Base-by-base conservation (phyloP, 2,329 filamentous ascomycete genomes). In the Akanthomyces lecanii region DNA sequence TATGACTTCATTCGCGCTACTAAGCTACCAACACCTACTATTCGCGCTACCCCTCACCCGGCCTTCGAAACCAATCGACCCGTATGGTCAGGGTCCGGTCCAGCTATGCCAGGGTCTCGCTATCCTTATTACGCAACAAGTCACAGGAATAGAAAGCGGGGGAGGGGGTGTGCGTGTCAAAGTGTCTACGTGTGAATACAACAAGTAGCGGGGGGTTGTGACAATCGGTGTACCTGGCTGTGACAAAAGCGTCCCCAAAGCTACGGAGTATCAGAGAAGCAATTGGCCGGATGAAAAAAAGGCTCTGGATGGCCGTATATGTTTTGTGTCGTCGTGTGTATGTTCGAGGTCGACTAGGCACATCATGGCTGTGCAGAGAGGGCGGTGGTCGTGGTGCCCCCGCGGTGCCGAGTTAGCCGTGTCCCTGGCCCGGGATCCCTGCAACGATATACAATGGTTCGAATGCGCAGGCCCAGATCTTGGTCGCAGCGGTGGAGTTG, bases 321-420 rank as follows among this genome's bases (percentile, higher is more conserved):
- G 28, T 30, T 36, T 36, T 8, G 38, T 40, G 10, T 40, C 38
- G 38, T 16, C 4, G 38, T 16, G 12, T 40, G 38, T 40, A 40
- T 40, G 16, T 40, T 40, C 38, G 38, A 11, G 12, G 38, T 40
- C 5, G 38, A 40, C 38, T 11, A 40, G 38, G 38, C 12, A 36
- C 33, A 48, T 57, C n/a, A 58, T n/a, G 14, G 55, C 55, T 58
- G 44, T 48, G 42, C 55, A 52, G 28, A 3, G 33, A 4, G 8
- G 2, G 18, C 4, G 21, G 42, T 12, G 28, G 3, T 23, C 25
- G n/a, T 21, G 28, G 28, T 30, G 28, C 28, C 10, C 28, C 48
- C 58, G 18, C 36, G 58, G 45, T 61, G 58, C 58, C 58, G 58
- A 52, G 36, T 61, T 61, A 52, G 58, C 58, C 58, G 58, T 44